Evolutionary conservation across 768 basidiomycete species (phyloP).

Genomic region (Mycena crocata): DNA sequence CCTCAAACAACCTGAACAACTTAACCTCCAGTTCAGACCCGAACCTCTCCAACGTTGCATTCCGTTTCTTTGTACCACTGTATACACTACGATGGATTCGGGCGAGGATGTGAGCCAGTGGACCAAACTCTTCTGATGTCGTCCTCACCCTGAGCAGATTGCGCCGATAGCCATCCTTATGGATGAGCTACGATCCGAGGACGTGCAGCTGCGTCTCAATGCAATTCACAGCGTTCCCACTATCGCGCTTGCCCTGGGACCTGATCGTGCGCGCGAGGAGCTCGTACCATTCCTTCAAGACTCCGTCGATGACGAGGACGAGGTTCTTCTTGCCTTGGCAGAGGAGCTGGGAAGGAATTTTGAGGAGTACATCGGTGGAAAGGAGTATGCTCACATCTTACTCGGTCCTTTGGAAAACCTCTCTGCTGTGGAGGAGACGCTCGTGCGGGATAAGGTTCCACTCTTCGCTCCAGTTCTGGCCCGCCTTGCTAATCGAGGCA

Average conservation of each 20-base stretch:
- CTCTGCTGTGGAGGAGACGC: slow-evolving; percentile 96
- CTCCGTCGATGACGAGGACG: slow-evolving; percentile 99
- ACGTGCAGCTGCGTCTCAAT: slow-evolving; percentile 94
- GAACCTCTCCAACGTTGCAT: background rate
- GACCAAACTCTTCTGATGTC: slow-evolving; percentile 17
- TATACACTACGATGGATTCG: slow-evolving; percentile 66
- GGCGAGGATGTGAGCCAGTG: slow-evolving; percentile 72
- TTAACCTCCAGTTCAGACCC: slow-evolving; percentile 3
- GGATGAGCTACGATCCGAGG: slow-evolving; percentile 98
- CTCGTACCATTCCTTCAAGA: slow-evolving; percentile 97
- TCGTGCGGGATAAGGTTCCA: slow-evolving; percentile 95
- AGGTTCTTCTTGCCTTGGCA: slow-evolving; percentile 93
- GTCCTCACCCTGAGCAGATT: slow-evolving; percentile 60
- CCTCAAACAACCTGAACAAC: slow-evolving; percentile 52
- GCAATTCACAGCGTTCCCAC: slow-evolving; percentile 98
- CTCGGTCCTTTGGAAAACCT: slow-evolving; percentile 95
- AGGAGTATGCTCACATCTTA: slow-evolving; percentile 85
- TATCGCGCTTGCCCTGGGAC: slow-evolving; percentile 95
- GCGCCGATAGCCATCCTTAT: slow-evolving; percentile 96
- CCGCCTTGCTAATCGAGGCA: slow-evolving; percentile 19
- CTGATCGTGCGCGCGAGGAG: slow-evolving; percentile 94
- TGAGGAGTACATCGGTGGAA: slow-evolving; percentile 94
- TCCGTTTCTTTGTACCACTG: slow-evolving; percentile 6
- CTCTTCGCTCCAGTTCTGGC: slow-evolving; percentile 26
- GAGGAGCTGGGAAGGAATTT: slow-evolving; percentile 95